phyloP scores from a whole-genome alignment of 2,329 filamentous ascomycete species.

The Fusarium sp. region DNA sequence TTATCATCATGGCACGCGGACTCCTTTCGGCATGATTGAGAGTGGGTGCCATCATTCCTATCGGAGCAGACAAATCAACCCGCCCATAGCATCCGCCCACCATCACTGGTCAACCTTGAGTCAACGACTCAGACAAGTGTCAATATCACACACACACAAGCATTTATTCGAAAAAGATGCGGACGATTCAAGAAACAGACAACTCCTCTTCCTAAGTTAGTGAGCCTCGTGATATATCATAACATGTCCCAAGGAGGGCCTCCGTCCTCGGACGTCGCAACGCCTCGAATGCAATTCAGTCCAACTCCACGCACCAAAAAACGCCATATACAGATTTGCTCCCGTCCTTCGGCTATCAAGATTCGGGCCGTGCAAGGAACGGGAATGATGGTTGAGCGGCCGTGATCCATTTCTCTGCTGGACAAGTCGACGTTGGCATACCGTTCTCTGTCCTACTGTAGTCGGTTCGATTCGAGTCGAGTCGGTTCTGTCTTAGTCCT shows the following conservation, averaged over 20 bases:
- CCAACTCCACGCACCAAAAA: constrained; percentile 48
- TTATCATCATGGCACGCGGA: not conserved
- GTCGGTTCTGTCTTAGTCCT: constrained; percentile 69
- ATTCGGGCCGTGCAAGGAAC: not conserved
- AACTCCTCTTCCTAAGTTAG: constrained; percentile 41
- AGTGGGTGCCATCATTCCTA: constrained; percentile 23
- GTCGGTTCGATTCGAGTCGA: not conserved
- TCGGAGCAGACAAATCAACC: not conserved
- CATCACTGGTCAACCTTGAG: not conserved
- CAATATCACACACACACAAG: not conserved
- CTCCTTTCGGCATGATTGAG: constrained; percentile 4
- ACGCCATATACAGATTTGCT: constrained; percentile 45
- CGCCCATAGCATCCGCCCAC: not conserved
- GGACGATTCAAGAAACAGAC: constrained; percentile 29
- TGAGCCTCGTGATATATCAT: constrained; percentile 44
- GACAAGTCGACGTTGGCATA: constrained; percentile 40
- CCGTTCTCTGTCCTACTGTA: constrained; percentile 27
- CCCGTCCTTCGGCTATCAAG: constrained; percentile 2
- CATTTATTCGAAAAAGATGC: constrained; percentile 1
- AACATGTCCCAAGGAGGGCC: constrained; percentile 29
- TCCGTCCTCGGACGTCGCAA: constrained; percentile 39
- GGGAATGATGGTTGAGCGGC: constrained; percentile 21
- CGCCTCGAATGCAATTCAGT: constrained; percentile 49
- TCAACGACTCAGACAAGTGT: not conserved
- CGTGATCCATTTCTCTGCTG: constrained; percentile 27